Evolutionary conservation across 2,329 filamentous ascomycete genomes (phyloP).

Genomic region (Aspergillus flavus): DNA sequence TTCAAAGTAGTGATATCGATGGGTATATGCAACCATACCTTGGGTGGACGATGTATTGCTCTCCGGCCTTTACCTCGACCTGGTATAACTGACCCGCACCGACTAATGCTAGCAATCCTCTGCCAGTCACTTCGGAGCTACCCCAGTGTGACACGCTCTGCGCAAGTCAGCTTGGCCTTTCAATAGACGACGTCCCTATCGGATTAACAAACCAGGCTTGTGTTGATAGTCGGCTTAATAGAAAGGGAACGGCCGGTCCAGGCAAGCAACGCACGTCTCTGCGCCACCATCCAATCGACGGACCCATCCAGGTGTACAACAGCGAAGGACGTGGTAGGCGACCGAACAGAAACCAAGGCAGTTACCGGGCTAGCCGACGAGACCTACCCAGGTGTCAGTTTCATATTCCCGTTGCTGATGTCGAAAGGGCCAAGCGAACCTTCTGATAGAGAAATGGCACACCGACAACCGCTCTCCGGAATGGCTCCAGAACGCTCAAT

Average conservation of each 20-base stretch:
- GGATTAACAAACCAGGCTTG: constrained; percentile 59
- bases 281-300: constrained; percentile 91
- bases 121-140: constrained; percentile 81
- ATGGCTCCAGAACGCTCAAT: constrained; percentile 80
- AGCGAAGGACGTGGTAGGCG: constrained; percentile 81
- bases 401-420: neutral
- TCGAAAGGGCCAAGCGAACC: constrained; percentile 29
- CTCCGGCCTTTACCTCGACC: constrained; percentile 75
- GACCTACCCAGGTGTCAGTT: constrained; percentile 54
- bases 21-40: constrained; percentile 44
- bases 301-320: constrained; percentile 90
- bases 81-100: constrained; percentile 90
- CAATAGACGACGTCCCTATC: neutral
- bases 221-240: constrained; percentile 74
- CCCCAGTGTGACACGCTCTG: constrained; percentile 84
- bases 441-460: constrained; percentile 94
- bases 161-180: constrained; percentile 39
- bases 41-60: constrained; percentile 90
- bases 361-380: constrained; percentile 86
- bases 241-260: constrained; percentile 91
- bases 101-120: constrained; percentile 80
- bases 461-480: constrained; percentile 76
- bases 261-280: constrained; percentile 84
- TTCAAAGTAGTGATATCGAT: neutral
- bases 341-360: constrained; percentile 84